Conservation (phyloP, 208 protist genomes). For the Acanthamoeba sp. region DNA sequence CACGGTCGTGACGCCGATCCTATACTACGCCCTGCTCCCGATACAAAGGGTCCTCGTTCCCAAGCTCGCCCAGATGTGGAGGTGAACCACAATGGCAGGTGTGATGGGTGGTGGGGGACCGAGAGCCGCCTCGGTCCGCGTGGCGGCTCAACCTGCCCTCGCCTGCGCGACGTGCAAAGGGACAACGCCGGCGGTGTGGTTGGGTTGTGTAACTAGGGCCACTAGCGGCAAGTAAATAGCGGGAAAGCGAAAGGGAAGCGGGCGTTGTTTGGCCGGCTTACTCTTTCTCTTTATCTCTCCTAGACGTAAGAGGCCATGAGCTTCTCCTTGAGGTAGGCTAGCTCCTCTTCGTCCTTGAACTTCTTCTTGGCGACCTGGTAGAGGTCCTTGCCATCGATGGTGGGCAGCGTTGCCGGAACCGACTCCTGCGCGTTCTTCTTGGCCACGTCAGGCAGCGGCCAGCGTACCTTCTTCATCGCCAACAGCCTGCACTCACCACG, state of each 20-base stretch:
- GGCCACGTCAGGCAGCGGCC: not conserved
- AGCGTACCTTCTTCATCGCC: constrained; percentile 63
- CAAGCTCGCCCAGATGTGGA: constrained; percentile 35
- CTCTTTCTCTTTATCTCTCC: too few relatives aligned
- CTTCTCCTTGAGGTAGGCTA: not conserved
- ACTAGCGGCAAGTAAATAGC: too few relatives aligned
- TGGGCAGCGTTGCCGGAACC: not conserved
- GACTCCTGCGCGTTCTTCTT: constrained; percentile 23
- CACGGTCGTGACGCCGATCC: not conserved
- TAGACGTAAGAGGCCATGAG: not conserved
- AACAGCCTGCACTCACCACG: not conserved
- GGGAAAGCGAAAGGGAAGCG: too few relatives aligned
- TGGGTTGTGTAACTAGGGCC: too few relatives aligned
- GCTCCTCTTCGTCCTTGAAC: not conserved
- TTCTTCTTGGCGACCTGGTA: not conserved
- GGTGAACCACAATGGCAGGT: too few relatives aligned
- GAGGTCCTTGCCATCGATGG: constrained; percentile 6
- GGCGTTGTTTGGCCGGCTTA: too few relatives aligned
- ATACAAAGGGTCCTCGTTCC: constrained; percentile 15
- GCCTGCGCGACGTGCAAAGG: too few relatives aligned
- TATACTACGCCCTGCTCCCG: constrained; percentile 31
- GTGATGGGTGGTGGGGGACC: too few relatives aligned
- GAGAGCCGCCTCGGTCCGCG: too few relatives aligned
- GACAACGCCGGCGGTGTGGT: too few relatives aligned
- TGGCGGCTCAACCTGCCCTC: too few relatives aligned